phyloP scores from a whole-genome alignment of 139 green algal genomes.

The Zygnema circumcarinatum region DNA sequence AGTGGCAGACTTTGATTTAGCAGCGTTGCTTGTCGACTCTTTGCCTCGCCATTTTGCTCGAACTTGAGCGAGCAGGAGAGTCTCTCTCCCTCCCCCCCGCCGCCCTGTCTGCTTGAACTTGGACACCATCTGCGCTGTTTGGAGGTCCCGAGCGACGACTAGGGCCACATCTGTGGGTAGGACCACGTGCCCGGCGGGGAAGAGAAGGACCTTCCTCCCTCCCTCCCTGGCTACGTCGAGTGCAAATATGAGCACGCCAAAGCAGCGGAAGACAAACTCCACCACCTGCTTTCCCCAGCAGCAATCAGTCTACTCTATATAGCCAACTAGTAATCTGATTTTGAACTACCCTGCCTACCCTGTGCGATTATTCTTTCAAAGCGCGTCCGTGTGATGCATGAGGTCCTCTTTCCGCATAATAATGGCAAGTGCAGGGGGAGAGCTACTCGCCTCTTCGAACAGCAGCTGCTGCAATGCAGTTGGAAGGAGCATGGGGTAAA shows the following conservation, averaged over 20 bases:
- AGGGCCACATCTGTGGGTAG: conserved; percentile 22
- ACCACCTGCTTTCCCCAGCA: conserved; percentile 7
- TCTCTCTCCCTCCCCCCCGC: too few species aligned
- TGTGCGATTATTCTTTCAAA: too few species aligned
- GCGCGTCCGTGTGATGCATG: too few species aligned
- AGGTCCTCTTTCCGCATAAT: too few species aligned
- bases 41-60: too few species aligned
- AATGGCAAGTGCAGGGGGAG: too few species aligned
- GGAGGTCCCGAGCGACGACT: conserved; percentile 19
- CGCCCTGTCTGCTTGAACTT: neutral
- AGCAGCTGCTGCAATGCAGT: conserved; percentile 13
- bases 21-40: too few species aligned
- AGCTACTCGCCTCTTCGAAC: conserved; percentile 23
- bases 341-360: too few species aligned
- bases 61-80: too few species aligned
- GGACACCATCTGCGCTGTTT: neutral
- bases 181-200: neutral
- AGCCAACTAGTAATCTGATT: too few species aligned
- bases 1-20: too few species aligned
- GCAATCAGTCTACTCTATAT: neutral
- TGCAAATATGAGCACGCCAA: conserved; percentile 6
- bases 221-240: neutral
- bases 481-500: conserved; percentile 35
- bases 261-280: conserved; percentile 22
- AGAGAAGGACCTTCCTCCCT: conserved; percentile 22